phyloP scores from a whole-genome alignment of 179 eudicot species.

The Heliamphora pulchella region DNA sequence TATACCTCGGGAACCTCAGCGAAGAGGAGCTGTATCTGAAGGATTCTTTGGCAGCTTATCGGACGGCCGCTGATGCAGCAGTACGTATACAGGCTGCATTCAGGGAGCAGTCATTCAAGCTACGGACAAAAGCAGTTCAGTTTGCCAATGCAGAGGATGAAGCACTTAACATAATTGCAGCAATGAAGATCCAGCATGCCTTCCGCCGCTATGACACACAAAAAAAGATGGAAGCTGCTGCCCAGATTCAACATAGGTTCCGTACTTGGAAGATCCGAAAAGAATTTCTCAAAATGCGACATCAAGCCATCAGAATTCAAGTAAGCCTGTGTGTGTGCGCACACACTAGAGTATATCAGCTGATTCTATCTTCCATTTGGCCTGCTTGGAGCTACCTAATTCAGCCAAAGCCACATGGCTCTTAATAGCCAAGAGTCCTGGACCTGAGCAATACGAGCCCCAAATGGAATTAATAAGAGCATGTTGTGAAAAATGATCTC shows the following conservation, averaged over 20 bases:
- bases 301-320: conserved; percentile 74
- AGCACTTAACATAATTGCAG: conserved; percentile 72
- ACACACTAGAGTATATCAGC: too few relatives aligned
- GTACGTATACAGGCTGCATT: conserved; percentile 84
- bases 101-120: conserved; percentile 69
- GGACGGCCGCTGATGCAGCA: conserved; percentile 97
- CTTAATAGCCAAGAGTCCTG: neutral
- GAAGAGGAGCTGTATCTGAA: conserved; percentile 73
- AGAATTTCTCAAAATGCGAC: conserved; percentile 73
- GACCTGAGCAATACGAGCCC: neutral
- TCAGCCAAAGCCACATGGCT: neutral
- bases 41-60: conserved; percentile 79
- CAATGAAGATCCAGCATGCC: conserved; percentile 95
- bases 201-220: conserved; percentile 55
- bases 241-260: conserved; percentile 70
- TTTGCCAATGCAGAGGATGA: conserved; percentile 52
- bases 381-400: neutral
- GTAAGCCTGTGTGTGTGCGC: conserved; percentile 27
- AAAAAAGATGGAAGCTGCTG: conserved; percentile 68
- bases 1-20: conserved; percentile 26
- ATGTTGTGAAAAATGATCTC: neutral
- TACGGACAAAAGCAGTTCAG: conserved; percentile 39
- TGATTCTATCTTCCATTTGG: neutral
- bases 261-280: conserved; percentile 78
- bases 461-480: neutral